Percentiles rank a stretch among this genome's conserved stretches.
phyloP scores from a whole-genome alignment of 129 eudicot genomes.

The sunflower (Helianthus annuus) region DNA sequence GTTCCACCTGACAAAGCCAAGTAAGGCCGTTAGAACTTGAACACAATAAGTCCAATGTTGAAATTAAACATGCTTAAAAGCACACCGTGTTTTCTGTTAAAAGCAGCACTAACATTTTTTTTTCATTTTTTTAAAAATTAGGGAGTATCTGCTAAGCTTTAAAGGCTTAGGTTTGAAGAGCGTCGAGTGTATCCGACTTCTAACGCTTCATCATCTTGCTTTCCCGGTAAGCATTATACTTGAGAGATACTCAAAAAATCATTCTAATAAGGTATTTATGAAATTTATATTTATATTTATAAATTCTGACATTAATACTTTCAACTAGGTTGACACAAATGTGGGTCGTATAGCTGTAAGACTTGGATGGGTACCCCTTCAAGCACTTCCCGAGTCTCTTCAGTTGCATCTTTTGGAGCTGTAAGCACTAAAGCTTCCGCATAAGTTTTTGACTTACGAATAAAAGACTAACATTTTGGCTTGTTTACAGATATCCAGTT shows the following conservation, averaged over 20 bases:
- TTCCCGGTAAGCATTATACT: conserved; percentile 71
- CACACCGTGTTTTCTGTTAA: neutral
- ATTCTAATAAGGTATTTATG: neutral
- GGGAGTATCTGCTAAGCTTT: conserved; percentile 83
- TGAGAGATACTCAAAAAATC: conserved; percentile 18
- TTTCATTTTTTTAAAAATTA: conserved; percentile 2
- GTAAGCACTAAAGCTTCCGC: conserved; percentile 45
- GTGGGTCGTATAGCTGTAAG: conserved; percentile 95
- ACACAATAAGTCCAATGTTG: conserved; percentile 2
- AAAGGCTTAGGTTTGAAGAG: conserved; percentile 86
- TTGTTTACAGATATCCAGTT: conserved; percentile 61
- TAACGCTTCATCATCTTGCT: conserved; percentile 90
- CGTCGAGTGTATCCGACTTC: conserved; percentile 86
- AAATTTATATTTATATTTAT: neutral
- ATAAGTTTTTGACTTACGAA: neutral
- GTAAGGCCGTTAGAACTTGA: conserved; percentile 43
- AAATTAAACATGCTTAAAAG: conserved; percentile 2
- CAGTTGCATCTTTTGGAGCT: conserved; percentile 82
- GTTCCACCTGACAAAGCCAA: conserved; percentile 98
- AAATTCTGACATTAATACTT: conserved; percentile 8
- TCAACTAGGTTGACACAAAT: conserved; percentile 75
- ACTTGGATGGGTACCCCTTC: conserved; percentile 98
- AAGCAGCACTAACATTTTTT: conserved; percentile 21
- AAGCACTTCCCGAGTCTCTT: conserved; percentile 79
- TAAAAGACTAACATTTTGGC: conserved; percentile 17